Conservation (phyloP, 495 filamentous ascomycete species). For the Umbilicaria muhlenbergii region DNA sequence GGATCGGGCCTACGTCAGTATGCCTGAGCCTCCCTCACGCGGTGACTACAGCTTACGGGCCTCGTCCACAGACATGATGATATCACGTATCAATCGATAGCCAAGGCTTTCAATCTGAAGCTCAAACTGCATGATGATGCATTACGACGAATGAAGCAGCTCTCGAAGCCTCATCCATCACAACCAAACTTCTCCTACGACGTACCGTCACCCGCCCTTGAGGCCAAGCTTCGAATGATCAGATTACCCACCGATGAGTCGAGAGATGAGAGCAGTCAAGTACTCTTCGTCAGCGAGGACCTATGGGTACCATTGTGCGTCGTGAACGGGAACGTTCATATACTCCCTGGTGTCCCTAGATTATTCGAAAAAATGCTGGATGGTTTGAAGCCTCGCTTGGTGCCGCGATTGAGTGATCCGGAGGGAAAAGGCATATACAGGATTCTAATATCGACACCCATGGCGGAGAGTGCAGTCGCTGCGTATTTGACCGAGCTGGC, state of each 20-base stretch:
- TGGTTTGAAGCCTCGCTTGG: constrained; percentile 51
- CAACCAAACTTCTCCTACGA: constrained; percentile 78
- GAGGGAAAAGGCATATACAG: constrained; percentile 64
- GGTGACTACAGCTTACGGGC: constrained; percentile 3
- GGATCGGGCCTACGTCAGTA: constrained; percentile 81
- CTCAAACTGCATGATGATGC: constrained; percentile 62
- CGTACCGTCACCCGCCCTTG: constrained; percentile 56
- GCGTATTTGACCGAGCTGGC: constrained; percentile 69
- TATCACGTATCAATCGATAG: constrained; percentile 91
- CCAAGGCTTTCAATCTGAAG: constrained; percentile 66
- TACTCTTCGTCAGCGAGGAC: constrained; percentile 60
- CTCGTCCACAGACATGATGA: constrained; percentile 62
- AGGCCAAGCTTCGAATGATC: constrained; percentile 79
- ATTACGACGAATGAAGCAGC: constrained; percentile 63
- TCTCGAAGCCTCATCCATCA: constrained; percentile 54
- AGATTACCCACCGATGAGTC: constrained; percentile 60
- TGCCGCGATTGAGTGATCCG: constrained; percentile 56
- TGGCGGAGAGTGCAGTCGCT: constrained; percentile 74
- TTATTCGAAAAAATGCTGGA: constrained; percentile 69
- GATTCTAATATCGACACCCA: constrained; percentile 69
- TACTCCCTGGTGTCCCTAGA: constrained; percentile 78
- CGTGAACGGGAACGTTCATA: constrained; percentile 85
- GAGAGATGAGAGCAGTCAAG: constrained; percentile 43
- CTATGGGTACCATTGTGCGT: constrained; percentile 83
- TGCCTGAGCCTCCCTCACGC: constrained; percentile 2